Evolutionary conservation across 2,329 filamentous ascomycete genomes (phyloP), one percentile per base, ranked within the genome.

Genomic region (Pseudogymnoascus sp.): DNA sequence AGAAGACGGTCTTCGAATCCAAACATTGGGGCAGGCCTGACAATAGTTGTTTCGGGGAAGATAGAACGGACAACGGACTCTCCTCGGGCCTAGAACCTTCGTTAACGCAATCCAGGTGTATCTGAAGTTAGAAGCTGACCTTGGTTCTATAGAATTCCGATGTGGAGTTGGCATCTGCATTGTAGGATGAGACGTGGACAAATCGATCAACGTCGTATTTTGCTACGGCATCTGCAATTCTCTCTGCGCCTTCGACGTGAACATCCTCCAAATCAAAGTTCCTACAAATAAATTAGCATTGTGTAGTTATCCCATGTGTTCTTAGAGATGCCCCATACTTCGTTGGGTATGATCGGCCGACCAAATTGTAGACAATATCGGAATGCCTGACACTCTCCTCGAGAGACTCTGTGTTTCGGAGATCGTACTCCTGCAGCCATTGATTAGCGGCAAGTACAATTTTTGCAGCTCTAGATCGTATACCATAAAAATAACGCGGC

Each of bases 191-290:
- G 69, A 99, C 87, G 70, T 99, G 94, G 66, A 99, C 92, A 76
- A 90, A 99, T 66, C 94, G 87, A 77, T 99, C 94, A 67, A 97
- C 86, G 71, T 99, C 93, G 77, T 99, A 99, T 78, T 99, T 99
- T 70, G 93, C 94, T 60, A 92, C 91, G 60, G 94, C 92, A 73
- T 96, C 91, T 58, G 85, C 90, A 70, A 99, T 99, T 68, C 94
- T 88, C 78, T 95, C 89, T 16, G 89, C 88, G 65, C 93, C 92
- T 74, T 96, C 92, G 38, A 97, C 85, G 71, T 99, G 92, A 41
- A 97, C 92, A 73, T 97, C 93, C 69, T 90, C 88, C 64, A 96
- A 81, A 61, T 88, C 85, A 76, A 97, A 99, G 81, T 99, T 99
- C 82, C 89, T 92, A 64, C 25, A 7, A 22, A 54, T n/a, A 8